Percentiles rank a stretch among this genome's conserved stretches.
These are phyloP conservation scores for Lactifluus hygrophoroides DNA, from an alignment of 768 basidiomycete species.

Conservation along the genomic window DNA sequence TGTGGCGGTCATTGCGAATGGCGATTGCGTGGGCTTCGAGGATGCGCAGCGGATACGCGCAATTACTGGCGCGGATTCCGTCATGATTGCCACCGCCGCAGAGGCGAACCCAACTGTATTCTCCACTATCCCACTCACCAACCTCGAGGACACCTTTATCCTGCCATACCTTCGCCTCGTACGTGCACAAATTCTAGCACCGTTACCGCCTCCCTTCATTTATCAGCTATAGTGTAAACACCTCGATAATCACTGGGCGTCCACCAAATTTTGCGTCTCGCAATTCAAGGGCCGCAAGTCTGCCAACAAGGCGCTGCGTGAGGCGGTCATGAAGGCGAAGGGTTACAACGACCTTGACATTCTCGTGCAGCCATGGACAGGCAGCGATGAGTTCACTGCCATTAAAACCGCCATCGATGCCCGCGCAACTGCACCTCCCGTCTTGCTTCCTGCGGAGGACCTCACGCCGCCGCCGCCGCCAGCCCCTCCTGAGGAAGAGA, in stretches of 20 bases:
- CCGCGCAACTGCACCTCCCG: slow-evolving; percentile 4
- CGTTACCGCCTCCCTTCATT: not conserved
- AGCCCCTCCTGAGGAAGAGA: not conserved
- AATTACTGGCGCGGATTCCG: slow-evolving; percentile 82
- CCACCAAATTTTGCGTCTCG: slow-evolving; percentile 80
- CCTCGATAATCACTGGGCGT: slow-evolving; percentile 68
- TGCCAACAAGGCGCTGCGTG: slow-evolving; percentile 47
- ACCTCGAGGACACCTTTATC: slow-evolving; percentile 60
- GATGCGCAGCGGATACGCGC: slow-evolving; percentile 70
- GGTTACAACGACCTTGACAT: slow-evolving; percentile 30
- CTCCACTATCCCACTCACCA: slow-evolving; percentile 52
- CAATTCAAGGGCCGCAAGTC: slow-evolving; percentile 72
- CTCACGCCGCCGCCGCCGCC: not conserved
- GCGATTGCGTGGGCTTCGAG: slow-evolving; percentile 75
- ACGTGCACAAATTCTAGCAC: slow-evolving; percentile 23
- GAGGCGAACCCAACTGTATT: slow-evolving; percentile 92
- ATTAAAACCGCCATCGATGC: slow-evolving; percentile 15
- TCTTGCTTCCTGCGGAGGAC: slow-evolving; percentile 9
- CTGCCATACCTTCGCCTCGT: slow-evolving; percentile 72
- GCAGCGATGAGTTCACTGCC: slow-evolving; percentile 19
- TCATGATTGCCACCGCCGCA: slow-evolving; percentile 95
- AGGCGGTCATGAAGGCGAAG: slow-evolving; percentile 52
- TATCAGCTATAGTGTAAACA: slow-evolving; percentile 62
- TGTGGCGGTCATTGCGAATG: slow-evolving; percentile 90
- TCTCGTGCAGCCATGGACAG: slow-evolving; percentile 19